A percentile compares a stretch with the other conserved stretches of the same genome.
Evolutionary conservation across 78 protist species (phyloP).

Genomic region (Dictyostelium intermedium): DNA sequence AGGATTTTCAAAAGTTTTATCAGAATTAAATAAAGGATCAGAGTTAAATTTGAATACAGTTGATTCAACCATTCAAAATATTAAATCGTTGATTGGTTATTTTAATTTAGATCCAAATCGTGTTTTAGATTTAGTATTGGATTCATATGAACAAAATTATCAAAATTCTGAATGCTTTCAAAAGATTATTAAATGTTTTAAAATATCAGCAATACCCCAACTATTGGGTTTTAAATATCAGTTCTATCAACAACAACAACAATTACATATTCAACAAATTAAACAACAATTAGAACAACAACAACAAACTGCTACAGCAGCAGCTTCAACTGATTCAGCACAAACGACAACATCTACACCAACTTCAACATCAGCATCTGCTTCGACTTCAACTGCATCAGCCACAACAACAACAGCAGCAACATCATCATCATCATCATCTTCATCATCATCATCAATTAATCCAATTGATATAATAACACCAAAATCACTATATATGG

Average conservation of each 20-base stretch:
- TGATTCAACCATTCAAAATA: constrained; percentile 36
- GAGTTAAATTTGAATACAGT: constrained; percentile 19
- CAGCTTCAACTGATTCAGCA: not conserved
- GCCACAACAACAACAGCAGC: not conserved
- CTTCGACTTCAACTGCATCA: not conserved
- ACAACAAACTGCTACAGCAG: not conserved
- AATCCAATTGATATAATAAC: not conserved
- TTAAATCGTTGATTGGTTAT: constrained; percentile 76
- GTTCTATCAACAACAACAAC: constrained; percentile 27
- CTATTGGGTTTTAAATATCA: constrained; percentile 72
- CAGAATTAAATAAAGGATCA: constrained; percentile 64
- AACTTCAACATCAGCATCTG: not conserved
- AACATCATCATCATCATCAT: not conserved
- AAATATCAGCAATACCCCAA: constrained; percentile 45
- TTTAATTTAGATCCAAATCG: constrained; percentile 91
- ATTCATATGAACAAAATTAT: constrained; percentile 58
- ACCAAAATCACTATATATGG: constrained; percentile 36
- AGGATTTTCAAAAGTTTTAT: constrained; percentile 87
- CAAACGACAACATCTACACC: not conserved
- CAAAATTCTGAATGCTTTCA: not conserved
- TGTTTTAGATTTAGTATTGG: constrained; percentile 84
- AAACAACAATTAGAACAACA: constrained; percentile 2
- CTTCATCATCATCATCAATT: not conserved
- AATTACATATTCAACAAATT: not conserved
- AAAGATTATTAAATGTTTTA: constrained; percentile 23